Evolutionary conservation across 768 basidiomycete species (phyloP), one percentile per base, ranked within the genome.

Genomic region (Boletus barrowsii): DNA sequence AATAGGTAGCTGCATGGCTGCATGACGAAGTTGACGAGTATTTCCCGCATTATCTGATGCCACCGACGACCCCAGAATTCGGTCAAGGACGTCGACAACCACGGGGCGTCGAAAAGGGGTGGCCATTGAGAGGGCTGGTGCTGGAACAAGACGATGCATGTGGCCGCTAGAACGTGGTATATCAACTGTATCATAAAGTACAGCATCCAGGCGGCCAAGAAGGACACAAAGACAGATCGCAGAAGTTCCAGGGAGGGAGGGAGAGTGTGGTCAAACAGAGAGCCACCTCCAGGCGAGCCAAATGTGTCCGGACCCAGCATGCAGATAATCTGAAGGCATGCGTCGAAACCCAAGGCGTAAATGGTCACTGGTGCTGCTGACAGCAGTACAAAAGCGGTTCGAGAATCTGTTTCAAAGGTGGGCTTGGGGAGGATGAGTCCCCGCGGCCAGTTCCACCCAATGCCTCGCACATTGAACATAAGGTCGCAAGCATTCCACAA

Each of bases 11-110:
- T 59, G 10, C 80, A 58, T 0, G 83, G 82, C 26, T 67, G 70
- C 2, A 69, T 73, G 4, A 83, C 85, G n/a, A 80, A 57, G 3
- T 66, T 62, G 47, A 85, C 64, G 57, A 88, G 82, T n/a, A 72
- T 60, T 45, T 82, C 75, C 2, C 86, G 77, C 65, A 87, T 82
- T 14, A 83, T 53, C 56, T 87, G 85, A 61, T 89, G 87, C 87
- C 86, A 88, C 24, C 82, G 73, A 45, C 58, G 66, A 0, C 79
- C 73, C 87, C 87, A 89, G 42, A 85, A 79, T 5, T 87, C 79
- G 39, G 73, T 70, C 44, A 88, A 62, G 8, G 84, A 86, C 3
- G 80, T 80, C 11, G 82, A 67, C 24, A 62, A 43, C 79, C 81
- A 88, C 3, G 87, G 87, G 6, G 70, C 41, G 49, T 79, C 68